Base-by-base conservation (phyloP, 2,329 filamentous ascomycete genomes). In the Monilinia vaccinii-corymbosi region DNA sequence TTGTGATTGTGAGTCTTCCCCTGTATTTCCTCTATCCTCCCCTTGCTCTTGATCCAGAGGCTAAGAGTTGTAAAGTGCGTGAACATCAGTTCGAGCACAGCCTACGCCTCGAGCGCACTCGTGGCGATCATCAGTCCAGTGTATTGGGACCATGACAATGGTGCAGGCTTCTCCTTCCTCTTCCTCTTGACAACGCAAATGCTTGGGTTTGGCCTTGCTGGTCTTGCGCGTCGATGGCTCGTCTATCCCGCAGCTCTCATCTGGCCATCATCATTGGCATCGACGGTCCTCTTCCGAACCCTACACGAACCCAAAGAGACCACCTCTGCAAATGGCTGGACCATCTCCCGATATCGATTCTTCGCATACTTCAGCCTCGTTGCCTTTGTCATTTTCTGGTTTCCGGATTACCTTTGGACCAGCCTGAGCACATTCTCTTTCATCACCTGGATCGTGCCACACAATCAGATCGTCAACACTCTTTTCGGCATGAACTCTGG, bases 151-250 rank as follows among this genome's bases (percentile, higher is more conserved):
- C 79, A 78, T 1, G 73, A 73, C 16, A 28, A 44, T 25, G 74
- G 72, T 50, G 77, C 79, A 45, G 71, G 71, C 1, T 83, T 81
- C 65, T 78, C 81, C 65, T 75, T 81, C 18, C 67, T 79, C 14
- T 74, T 82, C 40, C 75, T 73, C 0, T 68, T 83, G 10, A 76
- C 76, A 0, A 81, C 78, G 38, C 80, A 81, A 67, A 79, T 81
- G 51, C 78, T 83, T 36, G 81, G 81, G 21, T 82, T 81, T 58
- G 81, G 81, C 0, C 71, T 82, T 44, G 79, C 81, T 10, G 81
- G 81, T 23, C 51, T 80, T 1, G 73, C 71, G 11, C 74, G 79
- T 5, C 72, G 77, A 0, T 82, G 81, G 65, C 71, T 82, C 4
- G 78, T 82, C 7, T 80, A 79, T 23, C 78, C 78, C 0, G 72